Base-by-base conservation (phyloP, 2,329 filamentous ascomycete species). In the Sarocladium strictum region DNA sequence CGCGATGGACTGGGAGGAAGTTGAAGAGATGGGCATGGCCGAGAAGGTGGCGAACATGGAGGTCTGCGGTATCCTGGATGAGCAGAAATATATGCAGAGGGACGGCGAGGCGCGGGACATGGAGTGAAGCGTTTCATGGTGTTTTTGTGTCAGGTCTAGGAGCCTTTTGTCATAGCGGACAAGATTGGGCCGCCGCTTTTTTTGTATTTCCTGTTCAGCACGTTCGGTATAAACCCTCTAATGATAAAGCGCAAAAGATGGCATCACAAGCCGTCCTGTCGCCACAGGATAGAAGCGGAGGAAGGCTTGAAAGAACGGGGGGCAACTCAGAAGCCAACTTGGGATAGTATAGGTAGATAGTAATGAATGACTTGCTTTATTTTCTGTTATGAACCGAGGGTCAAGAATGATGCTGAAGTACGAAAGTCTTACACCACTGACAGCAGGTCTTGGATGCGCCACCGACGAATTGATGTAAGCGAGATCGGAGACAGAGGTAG, bases 31-130 rank as follows among this genome's bases (percentile, higher is more conserved):
- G 17, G 21, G 15, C n/a, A 12, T 15, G 21, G 15, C 40, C n/a
- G 40, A 24, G 40, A 43, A 43, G 21, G 72, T 75, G 66, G 67
- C 69, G 2, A 69, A 74, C 21, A 77, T 80, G 58, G 79, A 80
- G 2, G 54, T 47, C 15, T 37, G 57, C 55, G 32, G 49, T 2
- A 51, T 53, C 17, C 54, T 58, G 38, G 47, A 52, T 6, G 38
- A 54, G 15, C 53, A 43, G 4, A 53, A 73, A 54, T 76, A 74
- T 49, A 69, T 69, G 56, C n/a, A 65, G 2, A 64, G 70, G 53
- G 71, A 78, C 53, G 67, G 76, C 38, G 53, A 75, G 26, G 23
- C 49, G 32, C 37, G 19, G 14, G 41, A 24, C 15, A 29, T 27
- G 40, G 21, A 12, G 11, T 21, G 40, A 43, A 7, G 17, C 15